phyloP scores from a whole-genome alignment of 345 rosid species.

The Eutrema heterophyllum region DNA sequence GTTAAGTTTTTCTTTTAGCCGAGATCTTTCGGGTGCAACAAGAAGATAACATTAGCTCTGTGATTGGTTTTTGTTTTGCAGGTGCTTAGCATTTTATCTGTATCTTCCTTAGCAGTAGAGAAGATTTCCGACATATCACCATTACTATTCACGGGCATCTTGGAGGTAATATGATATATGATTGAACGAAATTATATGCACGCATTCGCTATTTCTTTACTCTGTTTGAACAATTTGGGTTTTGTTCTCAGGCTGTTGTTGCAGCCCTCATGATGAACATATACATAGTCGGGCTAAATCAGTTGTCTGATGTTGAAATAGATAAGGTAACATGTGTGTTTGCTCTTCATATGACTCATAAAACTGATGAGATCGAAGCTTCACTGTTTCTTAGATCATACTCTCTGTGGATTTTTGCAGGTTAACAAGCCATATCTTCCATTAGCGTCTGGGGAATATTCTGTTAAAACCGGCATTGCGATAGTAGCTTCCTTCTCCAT shows the following conservation, averaged over 20 bases:
- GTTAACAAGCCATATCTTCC: slow-evolving; percentile 98
- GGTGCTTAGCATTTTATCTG: slow-evolving; percentile 89
- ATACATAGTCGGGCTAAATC: slow-evolving; percentile 89
- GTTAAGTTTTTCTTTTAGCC: slow-evolving; percentile 48
- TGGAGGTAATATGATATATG: slow-evolving; percentile 51
- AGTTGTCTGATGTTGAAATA: slow-evolving; percentile 80
- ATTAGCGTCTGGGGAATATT: slow-evolving; percentile 89
- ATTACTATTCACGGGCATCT: slow-evolving; percentile 55
- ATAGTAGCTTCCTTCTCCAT: slow-evolving; percentile 61
- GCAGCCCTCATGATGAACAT: slow-evolving; percentile 96
- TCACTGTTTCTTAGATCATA: background rate
- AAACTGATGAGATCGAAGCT: background rate
- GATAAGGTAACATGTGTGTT: slow-evolving; percentile 61
- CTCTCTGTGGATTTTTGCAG: slow-evolving; percentile 33
- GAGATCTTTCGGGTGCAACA: background rate
- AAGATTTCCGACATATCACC: slow-evolving; percentile 77
- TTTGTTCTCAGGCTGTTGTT: slow-evolving; percentile 64
- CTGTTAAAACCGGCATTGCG: slow-evolving; percentile 52
- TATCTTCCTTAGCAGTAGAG: slow-evolving; percentile 83
- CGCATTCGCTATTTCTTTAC: background rate
- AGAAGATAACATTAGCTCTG: slow-evolving; percentile 8
- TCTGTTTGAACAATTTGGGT: background rate
- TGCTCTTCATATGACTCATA: background rate
- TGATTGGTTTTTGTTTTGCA: slow-evolving; percentile 26
- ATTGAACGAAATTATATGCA: background rate